Evolutionary conservation across 768 basidiomycete genomes (phyloP).

Genomic region (Terana coerulea): DNA sequence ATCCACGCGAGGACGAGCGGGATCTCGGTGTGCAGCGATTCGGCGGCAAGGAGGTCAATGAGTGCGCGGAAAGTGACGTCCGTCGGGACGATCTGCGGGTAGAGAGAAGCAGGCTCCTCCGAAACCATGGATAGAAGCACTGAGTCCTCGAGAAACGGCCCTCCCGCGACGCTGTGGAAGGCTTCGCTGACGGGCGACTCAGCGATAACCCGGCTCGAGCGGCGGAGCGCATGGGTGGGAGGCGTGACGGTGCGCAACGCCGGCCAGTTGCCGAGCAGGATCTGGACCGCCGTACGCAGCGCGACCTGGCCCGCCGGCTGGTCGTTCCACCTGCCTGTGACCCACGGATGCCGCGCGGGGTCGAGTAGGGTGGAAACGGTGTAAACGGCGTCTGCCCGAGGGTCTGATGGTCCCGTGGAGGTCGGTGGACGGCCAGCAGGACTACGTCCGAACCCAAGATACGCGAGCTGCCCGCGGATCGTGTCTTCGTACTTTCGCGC

Average conservation of each 20-base stretch:
- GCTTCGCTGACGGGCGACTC: slow-evolving; percentile 27
- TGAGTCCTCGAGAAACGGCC: slow-evolving; percentile 10
- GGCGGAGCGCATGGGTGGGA: slow-evolving; percentile 36
- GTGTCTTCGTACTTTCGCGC: slow-evolving; percentile 50
- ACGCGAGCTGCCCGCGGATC: slow-evolving; percentile 45
- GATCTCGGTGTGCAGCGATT: slow-evolving; percentile 51
- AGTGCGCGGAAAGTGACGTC: slow-evolving; percentile 54
- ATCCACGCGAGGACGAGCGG: slow-evolving; percentile 73
- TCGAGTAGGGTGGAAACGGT: slow-evolving; percentile 7
- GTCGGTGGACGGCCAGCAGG: slow-evolving; percentile 32
- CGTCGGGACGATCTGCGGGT: slow-evolving; percentile 43
- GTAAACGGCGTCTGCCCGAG: not conserved
- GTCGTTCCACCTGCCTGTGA: slow-evolving; percentile 28
- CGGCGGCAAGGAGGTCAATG: slow-evolving; percentile 55
- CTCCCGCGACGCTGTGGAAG: slow-evolving; percentile 23
- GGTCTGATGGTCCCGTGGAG: not conserved
- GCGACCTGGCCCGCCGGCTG: slow-evolving; percentile 25
- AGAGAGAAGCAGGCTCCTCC: slow-evolving; percentile 15
- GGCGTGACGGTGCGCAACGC: slow-evolving; percentile 29
- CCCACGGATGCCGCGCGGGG: slow-evolving; percentile 18
- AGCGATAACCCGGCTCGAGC: slow-evolving; percentile 20
- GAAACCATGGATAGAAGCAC: slow-evolving; percentile 11
- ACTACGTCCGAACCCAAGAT: slow-evolving; percentile 30
- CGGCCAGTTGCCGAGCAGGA: slow-evolving; percentile 51
- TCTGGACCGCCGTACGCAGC: slow-evolving; percentile 16